Base-by-base conservation (phyloP, 306 rosid genomes). In the Crataegus laevigata region DNA sequence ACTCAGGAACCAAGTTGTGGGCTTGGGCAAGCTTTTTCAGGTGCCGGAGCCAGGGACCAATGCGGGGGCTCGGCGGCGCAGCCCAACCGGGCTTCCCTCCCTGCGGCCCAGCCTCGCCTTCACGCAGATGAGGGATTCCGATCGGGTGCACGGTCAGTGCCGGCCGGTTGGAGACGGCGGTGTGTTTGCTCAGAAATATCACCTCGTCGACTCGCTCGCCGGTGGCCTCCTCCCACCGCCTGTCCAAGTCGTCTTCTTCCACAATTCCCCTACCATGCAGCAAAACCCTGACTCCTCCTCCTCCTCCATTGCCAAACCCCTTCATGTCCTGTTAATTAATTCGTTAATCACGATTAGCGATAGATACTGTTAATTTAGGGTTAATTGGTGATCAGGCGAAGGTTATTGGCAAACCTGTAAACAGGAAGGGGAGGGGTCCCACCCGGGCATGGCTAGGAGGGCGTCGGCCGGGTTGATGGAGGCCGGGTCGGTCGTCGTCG, bases 61-160 rank as follows among this genome's bases (percentile, higher is more conserved):
- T 92, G 68, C 99, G 70, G 38, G 96, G 99, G 82, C 64, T 86
- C 15, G 96, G 96, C 14, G 84, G 84, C 3, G 88, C 96, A 30
- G 96, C 99, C 96, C 99, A 94, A 52, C 97, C 97, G 6, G 97
- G 93, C 84, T 78, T 92, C 42, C 99, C 97, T 24, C 99, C 99
- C 75, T 92, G 97, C 1, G 90, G 97, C n/a, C 91, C 87, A 85
- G 84, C 89, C 51, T 94, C 96, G 6, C 93, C 96, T 81, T 89
- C 84, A 6, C 89, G 85, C 88, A 92, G 85, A 85, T 94, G 99
- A 58, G 99, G 99, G 57, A 92, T 92, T 36, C 99, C 99, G 54
- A 88, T 90, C 17, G 97, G 97, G 51, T 94, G 99, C 47, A 94
- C 89, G 13, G 99, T 94, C 25, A 94, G 96, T 1, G 97, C 92